A percentile compares a stretch with the other conserved stretches of the same genome.
Evolutionary conservation across 306 rosid species (phyloP).

Genomic region (Boehmeria nivea): DNA sequence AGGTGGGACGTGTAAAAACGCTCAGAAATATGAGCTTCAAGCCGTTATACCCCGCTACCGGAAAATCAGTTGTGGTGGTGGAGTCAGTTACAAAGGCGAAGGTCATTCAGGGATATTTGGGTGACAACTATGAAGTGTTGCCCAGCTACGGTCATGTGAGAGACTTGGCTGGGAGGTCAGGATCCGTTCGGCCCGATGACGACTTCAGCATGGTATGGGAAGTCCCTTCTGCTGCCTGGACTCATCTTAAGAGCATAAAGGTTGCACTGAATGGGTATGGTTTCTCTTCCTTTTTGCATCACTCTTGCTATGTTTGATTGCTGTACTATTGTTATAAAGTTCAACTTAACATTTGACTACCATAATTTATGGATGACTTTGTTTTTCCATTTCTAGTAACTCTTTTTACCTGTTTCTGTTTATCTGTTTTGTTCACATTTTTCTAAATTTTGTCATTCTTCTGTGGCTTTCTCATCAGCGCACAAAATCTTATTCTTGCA

Average conservation of each 20-base stretch:
- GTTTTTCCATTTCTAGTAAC: slow-evolving; percentile 12
- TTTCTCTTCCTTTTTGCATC: slow-evolving; percentile 16
- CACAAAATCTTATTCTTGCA: slow-evolving; percentile 94
- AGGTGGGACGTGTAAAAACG: slow-evolving; percentile 27
- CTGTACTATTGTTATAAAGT: slow-evolving; percentile 2
- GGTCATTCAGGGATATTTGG: slow-evolving; percentile 89
- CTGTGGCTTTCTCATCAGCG: slow-evolving; percentile 62
- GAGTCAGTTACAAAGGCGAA: slow-evolving; percentile 90
- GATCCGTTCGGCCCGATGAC: slow-evolving; percentile 94
- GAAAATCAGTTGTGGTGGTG: slow-evolving; percentile 80
- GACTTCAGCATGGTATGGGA: slow-evolving; percentile 99
- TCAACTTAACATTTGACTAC: neutral
- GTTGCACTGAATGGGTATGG: slow-evolving; percentile 75
- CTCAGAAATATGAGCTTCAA: slow-evolving; percentile 29
- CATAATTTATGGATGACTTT: slow-evolving; percentile 1
- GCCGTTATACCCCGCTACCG: slow-evolving; percentile 68
- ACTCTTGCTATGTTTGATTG: neutral
- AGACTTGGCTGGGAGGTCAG: slow-evolving; percentile 97
- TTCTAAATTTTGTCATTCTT: slow-evolving; percentile 25
- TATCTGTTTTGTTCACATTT: slow-evolving; percentile 13
- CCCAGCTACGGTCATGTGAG: slow-evolving; percentile 98
- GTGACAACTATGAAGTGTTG: slow-evolving; percentile 84
- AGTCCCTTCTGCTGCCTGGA: slow-evolving; percentile 96
- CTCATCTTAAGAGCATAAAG: slow-evolving; percentile 92
- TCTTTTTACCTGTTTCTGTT: slow-evolving; percentile 11